Percentiles rank a stretch among this genome's conserved stretches.
Evolutionary conservation across 2,329 filamentous ascomycete species (phyloP).

Genomic region (Allantophomopsis lycopodina): DNA sequence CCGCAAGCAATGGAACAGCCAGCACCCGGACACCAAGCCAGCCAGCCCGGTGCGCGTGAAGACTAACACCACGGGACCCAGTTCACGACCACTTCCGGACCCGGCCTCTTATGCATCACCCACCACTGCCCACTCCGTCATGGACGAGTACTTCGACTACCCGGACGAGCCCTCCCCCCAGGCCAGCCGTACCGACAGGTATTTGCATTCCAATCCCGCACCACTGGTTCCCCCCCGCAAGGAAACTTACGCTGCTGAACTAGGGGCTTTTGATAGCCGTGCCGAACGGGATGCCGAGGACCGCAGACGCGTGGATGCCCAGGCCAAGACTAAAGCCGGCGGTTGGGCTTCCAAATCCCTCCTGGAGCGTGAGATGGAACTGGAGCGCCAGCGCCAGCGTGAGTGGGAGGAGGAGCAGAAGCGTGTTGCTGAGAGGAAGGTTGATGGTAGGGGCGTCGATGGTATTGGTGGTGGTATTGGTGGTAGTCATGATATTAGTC

Average conservation of each 20-base stretch:
- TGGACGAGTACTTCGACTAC: neutral
- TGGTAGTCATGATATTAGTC: constrained; percentile 62
- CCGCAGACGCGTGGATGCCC: constrained; percentile 28
- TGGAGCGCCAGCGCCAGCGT: constrained; percentile 40
- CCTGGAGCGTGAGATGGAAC: constrained; percentile 46
- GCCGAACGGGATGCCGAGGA: constrained; percentile 36
- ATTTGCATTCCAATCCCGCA: constrained; percentile 30
- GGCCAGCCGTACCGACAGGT: constrained; percentile 31
- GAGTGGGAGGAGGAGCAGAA: constrained; percentile 65
- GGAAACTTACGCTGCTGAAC: constrained; percentile 23
- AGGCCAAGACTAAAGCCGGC: constrained; percentile 35
- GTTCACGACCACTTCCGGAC: constrained; percentile 23
- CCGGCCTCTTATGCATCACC: constrained; percentile 7
- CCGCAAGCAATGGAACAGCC: constrained; percentile 24
- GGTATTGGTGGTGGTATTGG: constrained; percentile 53
- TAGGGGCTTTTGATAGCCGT: constrained; percentile 23
- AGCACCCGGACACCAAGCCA: constrained; percentile 16
- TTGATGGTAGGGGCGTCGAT: constrained; percentile 34
- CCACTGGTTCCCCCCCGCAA: constrained; percentile 20
- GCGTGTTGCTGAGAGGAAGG: constrained; percentile 39
- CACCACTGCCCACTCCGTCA: neutral
- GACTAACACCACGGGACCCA: constrained; percentile 16
- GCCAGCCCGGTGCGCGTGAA: constrained; percentile 12
- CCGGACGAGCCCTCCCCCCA: constrained; percentile 6
- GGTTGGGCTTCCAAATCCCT: constrained; percentile 39